phyloP scores from a whole-genome alignment of 2,329 filamentous ascomycete genomes.

The Arthrobotrys musiformis region DNA sequence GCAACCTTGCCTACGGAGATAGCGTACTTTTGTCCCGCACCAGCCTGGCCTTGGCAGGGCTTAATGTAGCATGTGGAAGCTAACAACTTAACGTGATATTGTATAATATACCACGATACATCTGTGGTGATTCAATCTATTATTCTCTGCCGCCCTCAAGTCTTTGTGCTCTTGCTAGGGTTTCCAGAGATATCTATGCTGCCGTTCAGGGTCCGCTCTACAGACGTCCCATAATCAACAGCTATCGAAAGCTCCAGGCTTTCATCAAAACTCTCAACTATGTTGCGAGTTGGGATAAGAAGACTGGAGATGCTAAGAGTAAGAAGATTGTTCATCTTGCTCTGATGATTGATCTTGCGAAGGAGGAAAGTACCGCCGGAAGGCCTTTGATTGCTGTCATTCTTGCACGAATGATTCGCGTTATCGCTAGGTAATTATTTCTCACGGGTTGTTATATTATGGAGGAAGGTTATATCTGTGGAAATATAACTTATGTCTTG shows the following conservation, averaged over 20 bases:
- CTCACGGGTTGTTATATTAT: not conserved
- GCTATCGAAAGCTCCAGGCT: constrained; percentile 55
- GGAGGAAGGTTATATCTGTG: too few species aligned
- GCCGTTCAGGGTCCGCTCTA: constrained; percentile 58
- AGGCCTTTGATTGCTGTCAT: constrained; percentile 57
- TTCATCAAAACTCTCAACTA: constrained; percentile 56
- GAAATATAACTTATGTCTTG: too few species aligned
- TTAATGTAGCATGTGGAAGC: constrained; percentile 10
- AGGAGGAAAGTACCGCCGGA: constrained; percentile 36
- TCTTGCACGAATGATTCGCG: constrained; percentile 54
- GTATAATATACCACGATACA: not conserved
- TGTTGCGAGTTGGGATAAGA: constrained; percentile 56
- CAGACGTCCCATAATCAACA: constrained; percentile 56
- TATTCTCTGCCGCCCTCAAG: constrained; percentile 53
- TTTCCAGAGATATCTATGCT: constrained; percentile 58
- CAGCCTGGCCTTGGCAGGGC: constrained; percentile 20
- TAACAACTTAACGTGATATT: too few species aligned
- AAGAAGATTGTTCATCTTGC: constrained; percentile 57
- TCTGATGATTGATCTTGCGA: constrained; percentile 57
- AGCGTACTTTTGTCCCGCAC: constrained; percentile 55
- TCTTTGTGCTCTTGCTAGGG: constrained; percentile 56
- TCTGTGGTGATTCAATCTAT: constrained; percentile 58
- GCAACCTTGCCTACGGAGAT: constrained; percentile 58
- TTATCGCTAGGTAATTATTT: constrained; percentile 57
- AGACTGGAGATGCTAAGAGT: constrained; percentile 56